A percentile compares a stretch with the other conserved stretches of the same genome.
phyloP scores from a whole-genome alignment of 805 yeast species.

The Candida arabinofermentans region DNA sequence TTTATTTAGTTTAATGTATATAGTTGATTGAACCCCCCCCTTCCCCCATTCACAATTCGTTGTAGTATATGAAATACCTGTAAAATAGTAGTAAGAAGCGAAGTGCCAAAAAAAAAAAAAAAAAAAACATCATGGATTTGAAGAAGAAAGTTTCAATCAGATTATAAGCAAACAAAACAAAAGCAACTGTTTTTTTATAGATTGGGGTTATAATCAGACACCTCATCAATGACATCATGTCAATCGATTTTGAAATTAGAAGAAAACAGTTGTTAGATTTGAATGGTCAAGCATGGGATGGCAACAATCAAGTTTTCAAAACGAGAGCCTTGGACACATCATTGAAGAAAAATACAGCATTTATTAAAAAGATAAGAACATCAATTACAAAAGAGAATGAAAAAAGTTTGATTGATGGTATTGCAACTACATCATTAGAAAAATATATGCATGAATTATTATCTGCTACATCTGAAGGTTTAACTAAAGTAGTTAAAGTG shows the following conservation, averaged over 20 bases:
- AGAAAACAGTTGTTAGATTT: conserved; percentile 33
- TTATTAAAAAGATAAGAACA: conserved; percentile 63
- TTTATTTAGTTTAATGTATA: neutral
- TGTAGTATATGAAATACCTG: too few relatives aligned
- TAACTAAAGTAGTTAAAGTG: conserved; percentile 45
- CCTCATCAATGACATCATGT: conserved; percentile 2
- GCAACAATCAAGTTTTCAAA: conserved; percentile 36
- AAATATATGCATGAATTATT: conserved; percentile 73
- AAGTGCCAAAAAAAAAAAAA: neutral
- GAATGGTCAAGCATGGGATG: conserved; percentile 53
- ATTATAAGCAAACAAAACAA: too few relatives aligned
- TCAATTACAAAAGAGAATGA: conserved; percentile 51
- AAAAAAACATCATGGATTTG: neutral
- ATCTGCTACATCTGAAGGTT: conserved; percentile 58
- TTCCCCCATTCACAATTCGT: too few relatives aligned
- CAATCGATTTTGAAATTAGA: conserved; percentile 13
- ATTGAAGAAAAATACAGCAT: conserved; percentile 76
- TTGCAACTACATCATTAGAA: conserved; percentile 58
- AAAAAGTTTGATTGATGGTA: conserved; percentile 51
- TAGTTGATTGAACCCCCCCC: too few relatives aligned
- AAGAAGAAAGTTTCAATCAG: neutral
- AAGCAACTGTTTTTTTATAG: too few relatives aligned
- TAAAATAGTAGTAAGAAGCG: too few relatives aligned
- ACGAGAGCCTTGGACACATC: conserved; percentile 55
- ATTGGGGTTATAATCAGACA: neutral